A percentile compares a stretch with the other conserved stretches of the same genome.
Evolutionary conservation across 306 rosid genomes (phyloP).

Genomic region (Prunus fruticosa): DNA sequence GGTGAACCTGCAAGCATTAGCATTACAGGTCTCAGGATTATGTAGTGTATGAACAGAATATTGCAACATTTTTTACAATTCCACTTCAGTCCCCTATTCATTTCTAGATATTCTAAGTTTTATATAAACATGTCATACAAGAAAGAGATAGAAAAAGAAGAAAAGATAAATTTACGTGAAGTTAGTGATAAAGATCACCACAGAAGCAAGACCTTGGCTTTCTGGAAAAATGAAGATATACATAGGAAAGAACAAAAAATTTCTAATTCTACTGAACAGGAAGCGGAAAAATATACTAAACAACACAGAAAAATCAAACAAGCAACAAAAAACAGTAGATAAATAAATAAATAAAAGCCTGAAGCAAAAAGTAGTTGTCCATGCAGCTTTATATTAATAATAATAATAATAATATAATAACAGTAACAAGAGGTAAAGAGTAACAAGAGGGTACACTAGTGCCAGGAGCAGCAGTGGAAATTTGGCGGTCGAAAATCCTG

Average conservation of each 20-base stretch:
- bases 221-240: neutral
- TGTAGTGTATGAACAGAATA: slow-evolving; percentile 33
- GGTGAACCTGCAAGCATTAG: slow-evolving; percentile 71
- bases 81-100: neutral
- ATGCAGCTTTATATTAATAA: neutral
- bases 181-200: neutral
- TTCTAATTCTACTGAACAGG: neutral
- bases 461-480: slow-evolving; percentile 81
- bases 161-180: neutral
- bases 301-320: too few species aligned
- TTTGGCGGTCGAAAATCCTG: slow-evolving; percentile 89
- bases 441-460: slow-evolving; percentile 50
- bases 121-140: neutral
- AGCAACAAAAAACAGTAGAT: neutral
- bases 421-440: neutral
- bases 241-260: neutral
- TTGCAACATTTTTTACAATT: slow-evolving; percentile 1
- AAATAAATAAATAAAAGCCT: neutral
- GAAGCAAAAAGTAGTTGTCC: neutral
- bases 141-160: neutral
- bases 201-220: neutral
- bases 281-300: neutral
- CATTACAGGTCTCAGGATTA: slow-evolving; percentile 47
- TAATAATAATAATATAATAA: neutral
- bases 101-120: neutral